Evolutionary conservation across 2,329 filamentous ascomycete species (phyloP).

Genomic region (Ceratocystiopsis sp.): DNA sequence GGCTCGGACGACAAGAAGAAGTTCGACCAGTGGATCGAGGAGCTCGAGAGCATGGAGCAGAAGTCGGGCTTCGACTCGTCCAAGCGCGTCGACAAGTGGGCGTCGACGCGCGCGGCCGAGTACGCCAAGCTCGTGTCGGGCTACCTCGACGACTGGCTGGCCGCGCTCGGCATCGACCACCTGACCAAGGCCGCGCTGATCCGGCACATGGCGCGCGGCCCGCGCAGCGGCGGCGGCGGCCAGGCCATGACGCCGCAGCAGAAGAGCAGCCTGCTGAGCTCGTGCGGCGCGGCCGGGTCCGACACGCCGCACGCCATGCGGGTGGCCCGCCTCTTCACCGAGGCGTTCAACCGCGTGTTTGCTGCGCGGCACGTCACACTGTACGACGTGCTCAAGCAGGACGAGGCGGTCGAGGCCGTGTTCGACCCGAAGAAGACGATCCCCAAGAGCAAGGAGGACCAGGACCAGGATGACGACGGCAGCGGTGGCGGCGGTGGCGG

Average conservation of each 20-base stretch:
- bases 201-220: constrained; percentile 32
- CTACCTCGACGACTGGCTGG: constrained; percentile 37
- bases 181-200: constrained; percentile 36
- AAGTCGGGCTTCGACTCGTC: constrained; percentile 39
- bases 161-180: constrained; percentile 29
- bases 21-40: constrained; percentile 38
- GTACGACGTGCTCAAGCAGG: constrained; percentile 33
- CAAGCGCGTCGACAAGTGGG: constrained; percentile 32
- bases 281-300: constrained; percentile 22
- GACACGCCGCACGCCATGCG: constrained; percentile 21
- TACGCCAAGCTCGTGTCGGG: constrained; percentile 32
- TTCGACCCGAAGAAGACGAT: constrained; percentile 36
- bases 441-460: constrained; percentile 20
- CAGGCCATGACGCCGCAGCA: constrained; percentile 35
- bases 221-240: constrained; percentile 25
- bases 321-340: constrained; percentile 32
- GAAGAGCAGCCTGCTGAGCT: constrained; percentile 32
- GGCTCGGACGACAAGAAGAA: constrained; percentile 32
- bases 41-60: constrained; percentile 39
- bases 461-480: constrained; percentile 15
- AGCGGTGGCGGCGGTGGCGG: too few relatives aligned
- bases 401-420: constrained; percentile 35
- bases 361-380: constrained; percentile 27
- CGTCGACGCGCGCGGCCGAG: constrained; percentile 32
- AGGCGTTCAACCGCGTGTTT: constrained; percentile 41